Evolutionary conservation across 2,329 filamentous ascomycete genomes (phyloP).

Genomic region (Fusarium verrucosum): DNA sequence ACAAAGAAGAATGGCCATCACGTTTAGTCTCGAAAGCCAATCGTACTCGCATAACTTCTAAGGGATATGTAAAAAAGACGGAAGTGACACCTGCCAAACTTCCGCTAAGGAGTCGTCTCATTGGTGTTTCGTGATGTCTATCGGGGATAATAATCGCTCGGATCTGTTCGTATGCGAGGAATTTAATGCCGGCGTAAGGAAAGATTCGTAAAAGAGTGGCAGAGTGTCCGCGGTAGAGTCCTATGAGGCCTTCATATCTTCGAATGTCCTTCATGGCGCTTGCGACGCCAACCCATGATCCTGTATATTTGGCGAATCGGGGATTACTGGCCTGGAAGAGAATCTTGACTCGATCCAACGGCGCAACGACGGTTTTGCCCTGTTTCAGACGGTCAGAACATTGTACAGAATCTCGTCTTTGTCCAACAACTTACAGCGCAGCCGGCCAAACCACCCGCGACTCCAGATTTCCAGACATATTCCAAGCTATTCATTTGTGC

Average conservation of each 20-base stretch:
- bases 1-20: conserved; percentile 73
- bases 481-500: conserved; percentile 74
- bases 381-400: conserved; percentile 50
- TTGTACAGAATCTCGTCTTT: not conserved
- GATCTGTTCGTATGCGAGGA: conserved; percentile 96
- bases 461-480: conserved; percentile 82
- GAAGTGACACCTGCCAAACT: conserved; percentile 84
- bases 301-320: conserved; percentile 90
- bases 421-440: conserved; percentile 75
- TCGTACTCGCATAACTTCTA: conserved; percentile 92
- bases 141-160: conserved; percentile 78
- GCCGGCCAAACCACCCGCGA: conserved; percentile 90
- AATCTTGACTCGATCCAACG: conserved; percentile 97
- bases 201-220: conserved; percentile 95
- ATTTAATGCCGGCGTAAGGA: conserved; percentile 97
- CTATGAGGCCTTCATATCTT: conserved; percentile 73
- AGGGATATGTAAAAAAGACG: conserved; percentile 94
- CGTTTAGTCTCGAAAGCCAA: conserved; percentile 92
- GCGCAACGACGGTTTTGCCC: conserved; percentile 96
- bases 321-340: conserved; percentile 97
- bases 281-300: conserved; percentile 86
- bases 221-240: conserved; percentile 92
- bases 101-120: conserved; percentile 78
- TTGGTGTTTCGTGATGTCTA: conserved; percentile 78
- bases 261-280: conserved; percentile 87